These are phyloP conservation scores for Aspergillus haitiensis DNA, from an alignment of 495 filamentous ascomycete genomes.

Conservation along the genomic window DNA sequence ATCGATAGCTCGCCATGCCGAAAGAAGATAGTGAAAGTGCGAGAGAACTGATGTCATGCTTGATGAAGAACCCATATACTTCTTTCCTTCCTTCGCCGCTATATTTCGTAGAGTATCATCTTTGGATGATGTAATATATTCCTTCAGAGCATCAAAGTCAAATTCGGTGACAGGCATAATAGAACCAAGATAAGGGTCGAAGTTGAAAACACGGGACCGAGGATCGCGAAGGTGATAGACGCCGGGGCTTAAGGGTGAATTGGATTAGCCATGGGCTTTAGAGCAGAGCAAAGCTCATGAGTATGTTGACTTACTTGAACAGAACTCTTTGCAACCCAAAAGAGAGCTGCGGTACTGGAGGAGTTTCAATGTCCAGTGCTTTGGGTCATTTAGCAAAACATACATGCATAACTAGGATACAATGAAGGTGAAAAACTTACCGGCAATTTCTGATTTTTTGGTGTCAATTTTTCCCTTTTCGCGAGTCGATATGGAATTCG, in stretches of 20 bases:
- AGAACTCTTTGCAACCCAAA: conserved; percentile 86
- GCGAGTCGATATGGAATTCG: conserved; percentile 11
- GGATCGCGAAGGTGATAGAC: conserved; percentile 91
- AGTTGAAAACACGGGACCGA: conserved; percentile 86
- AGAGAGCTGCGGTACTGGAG: conserved; percentile 67
- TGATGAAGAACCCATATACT: conserved; percentile 92
- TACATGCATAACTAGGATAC: background rate
- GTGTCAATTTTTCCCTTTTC: conserved; percentile 23
- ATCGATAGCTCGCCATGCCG: conserved; percentile 74
- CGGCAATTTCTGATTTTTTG: conserved; percentile 14
- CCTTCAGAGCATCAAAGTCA: conserved; percentile 80
- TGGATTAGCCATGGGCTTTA: background rate
- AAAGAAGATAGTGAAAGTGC: conserved; percentile 93
- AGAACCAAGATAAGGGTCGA: conserved; percentile 86
- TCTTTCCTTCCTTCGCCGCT: conserved; percentile 67
- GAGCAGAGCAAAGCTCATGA: background rate
- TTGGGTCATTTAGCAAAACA: background rate
- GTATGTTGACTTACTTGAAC: conserved; percentile 65
- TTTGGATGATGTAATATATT: conserved; percentile 85
- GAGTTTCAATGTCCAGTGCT: conserved; percentile 54
- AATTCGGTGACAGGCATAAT: conserved; percentile 94
- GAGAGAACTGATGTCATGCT: conserved; percentile 87
- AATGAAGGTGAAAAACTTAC: conserved; percentile 21
- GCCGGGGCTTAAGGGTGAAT: conserved; percentile 57
- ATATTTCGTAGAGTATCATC: conserved; percentile 66